Evolutionary conservation across 2,329 filamentous ascomycete species (phyloP), one percentile per base, ranked within the genome.

Genomic region (Amylocarpus encephaloides): DNA sequence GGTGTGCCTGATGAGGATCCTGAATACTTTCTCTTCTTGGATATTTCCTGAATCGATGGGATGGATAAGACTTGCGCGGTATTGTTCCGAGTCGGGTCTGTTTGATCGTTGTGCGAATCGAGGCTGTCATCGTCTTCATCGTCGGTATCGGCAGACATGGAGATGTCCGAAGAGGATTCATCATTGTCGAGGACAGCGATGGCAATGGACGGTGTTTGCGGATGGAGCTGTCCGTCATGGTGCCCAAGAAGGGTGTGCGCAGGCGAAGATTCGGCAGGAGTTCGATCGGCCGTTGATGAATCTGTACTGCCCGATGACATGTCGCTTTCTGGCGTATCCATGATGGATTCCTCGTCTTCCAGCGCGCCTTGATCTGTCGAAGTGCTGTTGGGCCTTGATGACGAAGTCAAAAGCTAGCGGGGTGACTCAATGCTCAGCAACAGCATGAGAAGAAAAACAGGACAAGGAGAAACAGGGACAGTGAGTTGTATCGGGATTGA

Each of bases 111-210:
- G 30, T 39, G 42, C 13, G 36, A 44, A 22, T 48, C 39, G 36
- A 29, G 35, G 46, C 18, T 36, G 15, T 51, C 42, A 22, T 59
- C 47, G 36, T 64, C 59, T 41, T 53, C 47, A 29, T 62, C 56
- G 29, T 67, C 66, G 15, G 60, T 62, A 29, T 67, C 64, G 36
- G 62, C 60, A 47, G 61, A 63, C 66, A 69, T 69, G 38, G 66
- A 67, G 40, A 68, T 55, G 55, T 69, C 67, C 4, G 67, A 68
- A 41, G 66, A 67, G 43, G n/a, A n/a, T n/a, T 63, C 60, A 55
- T 62, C 54, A 46, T 57, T 52, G 18, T 58, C 45, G 48, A 56
- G 40, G 22, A 52, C 49, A 13, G 54, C 36, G 16, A 48, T 47
- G 13, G 26, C 51, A 41, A 45, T 43, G 19, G 50, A 35, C 6